Evolutionary conservation across 2,329 filamentous ascomycete genomes (phyloP), one percentile per base, ranked within the genome.

Genomic region (Magnaporthiopsis incrustans): DNA sequence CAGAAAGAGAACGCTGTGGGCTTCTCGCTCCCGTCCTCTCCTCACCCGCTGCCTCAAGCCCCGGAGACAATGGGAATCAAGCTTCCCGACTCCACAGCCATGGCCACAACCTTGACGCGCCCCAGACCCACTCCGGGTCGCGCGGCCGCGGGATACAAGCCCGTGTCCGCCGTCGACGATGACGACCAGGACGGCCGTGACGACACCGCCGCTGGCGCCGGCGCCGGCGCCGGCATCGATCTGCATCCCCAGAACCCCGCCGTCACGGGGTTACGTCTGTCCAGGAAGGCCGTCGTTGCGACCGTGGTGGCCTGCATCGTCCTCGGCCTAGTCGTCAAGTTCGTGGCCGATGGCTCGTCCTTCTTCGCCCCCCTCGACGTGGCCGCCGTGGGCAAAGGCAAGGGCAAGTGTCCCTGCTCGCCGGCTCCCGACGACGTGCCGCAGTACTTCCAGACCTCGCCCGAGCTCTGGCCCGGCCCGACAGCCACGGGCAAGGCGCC

Each of bases 401-500:
- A 65, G 50, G 74, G 75, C 64, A 72, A 72, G 57, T 75, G 74
- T 62, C 67, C 65, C 50, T 71, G 74, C 33, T 18, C 61, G 35
- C 67, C 71, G 30, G 30, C 30, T 30, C 30, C 30, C 30, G 30
- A 30, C 64, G 76, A 79, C 57, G 79, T 86, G 60, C 85, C 86
- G 30, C 82, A 87, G 71, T 85, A 88, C 72, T 88, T 87, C 69
- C 83, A 87, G 72, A 88, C 85, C 0, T 79, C 77, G 30, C 84
- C 85, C 4, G 78, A 87, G 72, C 73, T 86, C 59, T 86, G 81
- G 79, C 75, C 80, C 73, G 88, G 88, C 1, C 88, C 88, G 53
- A 91, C 87, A 5, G 80, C 86, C n/a, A 92, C 89, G 1, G 90
- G 89, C 18, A 77, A 76, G 64, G 79, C 88, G 32, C 85, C 89